A percentile compares a stretch with the other conserved stretches of the same genome.
phyloP scores from a whole-genome alignment of 192 early-diverging fungal species.

The Chytriomyces sp. region DNA sequence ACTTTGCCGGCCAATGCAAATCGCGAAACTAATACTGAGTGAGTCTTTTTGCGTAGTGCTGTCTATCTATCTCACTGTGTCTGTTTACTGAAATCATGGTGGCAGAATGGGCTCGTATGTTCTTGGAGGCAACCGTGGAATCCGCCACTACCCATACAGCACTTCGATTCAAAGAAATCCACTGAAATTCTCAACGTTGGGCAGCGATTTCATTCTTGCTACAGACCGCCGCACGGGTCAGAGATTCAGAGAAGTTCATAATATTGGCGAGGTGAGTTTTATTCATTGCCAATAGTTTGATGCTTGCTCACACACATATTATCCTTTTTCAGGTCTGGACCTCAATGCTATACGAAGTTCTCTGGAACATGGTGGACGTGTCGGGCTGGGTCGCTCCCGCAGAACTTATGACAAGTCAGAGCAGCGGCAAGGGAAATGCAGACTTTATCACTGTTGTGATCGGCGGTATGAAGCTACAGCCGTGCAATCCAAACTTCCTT shows the following conservation, averaged over 20 bases:
- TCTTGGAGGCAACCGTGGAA: conserved; percentile 32
- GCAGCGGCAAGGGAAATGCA: conserved; percentile 34
- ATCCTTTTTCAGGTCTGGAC: conserved; percentile 47
- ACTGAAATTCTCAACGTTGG: conserved; percentile 39
- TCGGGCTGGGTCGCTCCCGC: conserved; percentile 18
- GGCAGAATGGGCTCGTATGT: conserved; percentile 54
- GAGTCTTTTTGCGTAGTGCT: conserved; percentile 16
- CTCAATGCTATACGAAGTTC: conserved; percentile 74
- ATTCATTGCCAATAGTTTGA: background rate
- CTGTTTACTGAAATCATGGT: conserved; percentile 39
- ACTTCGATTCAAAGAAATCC: conserved; percentile 51
- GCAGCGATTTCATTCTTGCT: too few species aligned
- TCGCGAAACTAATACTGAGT: background rate
- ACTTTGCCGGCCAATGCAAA: background rate
- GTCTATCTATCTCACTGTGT: conserved; percentile 61
- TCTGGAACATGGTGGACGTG: conserved; percentile 55
- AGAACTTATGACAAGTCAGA: conserved; percentile 36
- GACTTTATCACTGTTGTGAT: conserved; percentile 42
- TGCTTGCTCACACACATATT: background rate
- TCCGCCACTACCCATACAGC: conserved; percentile 64
- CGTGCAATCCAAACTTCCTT: conserved; percentile 52
- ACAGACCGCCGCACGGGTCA: too few species aligned
- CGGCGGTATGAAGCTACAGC: conserved; percentile 54
- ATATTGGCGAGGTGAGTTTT: conserved; percentile 57
- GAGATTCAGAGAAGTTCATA: conserved; percentile 51